Conservation (phyloP, 2,329 filamentous ascomycete species). For the Xylaria arbuscula region DNA sequence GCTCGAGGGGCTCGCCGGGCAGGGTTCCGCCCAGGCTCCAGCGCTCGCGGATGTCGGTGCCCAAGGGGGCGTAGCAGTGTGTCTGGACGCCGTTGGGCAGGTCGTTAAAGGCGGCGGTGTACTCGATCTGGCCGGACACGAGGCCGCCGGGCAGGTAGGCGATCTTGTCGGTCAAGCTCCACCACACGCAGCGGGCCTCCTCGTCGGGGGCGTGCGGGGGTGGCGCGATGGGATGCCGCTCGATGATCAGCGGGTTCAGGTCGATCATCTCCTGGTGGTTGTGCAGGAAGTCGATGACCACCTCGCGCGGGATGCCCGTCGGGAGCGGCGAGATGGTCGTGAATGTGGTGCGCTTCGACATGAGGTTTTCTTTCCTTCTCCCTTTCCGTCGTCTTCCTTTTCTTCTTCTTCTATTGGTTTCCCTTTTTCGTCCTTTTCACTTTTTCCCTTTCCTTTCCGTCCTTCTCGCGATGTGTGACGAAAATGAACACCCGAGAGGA, state of each 20-base stretch:
- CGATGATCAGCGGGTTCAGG: constrained; percentile 83
- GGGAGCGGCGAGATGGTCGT: constrained; percentile 85
- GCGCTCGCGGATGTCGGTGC: constrained; percentile 80
- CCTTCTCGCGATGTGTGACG: too few species aligned
- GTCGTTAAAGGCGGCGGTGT: constrained; percentile 84
- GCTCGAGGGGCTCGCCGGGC: constrained; percentile 74
- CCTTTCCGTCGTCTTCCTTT: background rate
- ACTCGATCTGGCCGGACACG: constrained; percentile 68
- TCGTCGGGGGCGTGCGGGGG: constrained; percentile 75
- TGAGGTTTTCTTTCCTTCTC: constrained; percentile 47
- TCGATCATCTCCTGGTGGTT: constrained; percentile 87
- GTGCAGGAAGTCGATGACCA: constrained; percentile 80
- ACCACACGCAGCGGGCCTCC: constrained; percentile 80
- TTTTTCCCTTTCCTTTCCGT: background rate
- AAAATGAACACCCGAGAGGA: background rate
- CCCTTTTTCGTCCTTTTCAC: background rate
- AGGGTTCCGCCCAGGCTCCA: constrained; percentile 80
- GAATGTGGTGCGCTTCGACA: constrained; percentile 78
- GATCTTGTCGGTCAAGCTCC: constrained; percentile 80
- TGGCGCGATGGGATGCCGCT: constrained; percentile 74
- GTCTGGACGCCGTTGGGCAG: constrained; percentile 79
- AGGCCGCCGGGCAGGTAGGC: constrained; percentile 51
- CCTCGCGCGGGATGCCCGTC: constrained; percentile 71
- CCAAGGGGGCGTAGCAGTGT: constrained; percentile 84
- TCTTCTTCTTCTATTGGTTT: background rate